Conservation (phyloP, 2,329 filamentous ascomycete species). For the Pezicula carpinea region DNA sequence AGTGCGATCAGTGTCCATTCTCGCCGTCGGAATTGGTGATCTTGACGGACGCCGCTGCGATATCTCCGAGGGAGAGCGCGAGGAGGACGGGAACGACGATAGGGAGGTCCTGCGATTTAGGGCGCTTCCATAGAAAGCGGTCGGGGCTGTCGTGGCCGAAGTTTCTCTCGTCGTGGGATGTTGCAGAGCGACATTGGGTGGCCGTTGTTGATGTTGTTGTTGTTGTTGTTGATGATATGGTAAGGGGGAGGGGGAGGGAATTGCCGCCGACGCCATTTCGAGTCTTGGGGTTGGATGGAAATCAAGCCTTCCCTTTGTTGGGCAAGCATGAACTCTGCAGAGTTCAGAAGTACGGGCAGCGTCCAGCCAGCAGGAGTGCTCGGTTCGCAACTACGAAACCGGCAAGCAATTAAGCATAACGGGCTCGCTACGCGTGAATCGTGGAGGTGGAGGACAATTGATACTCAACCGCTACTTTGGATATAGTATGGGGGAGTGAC, state of each 20-base stretch:
- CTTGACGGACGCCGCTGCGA: conserved; percentile 46
- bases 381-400: conserved; percentile 1
- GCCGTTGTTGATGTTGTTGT: conserved; percentile 10
- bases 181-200: conserved; percentile 15
- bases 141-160: conserved; percentile 20
- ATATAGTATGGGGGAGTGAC: no score
- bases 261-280: conserved; percentile 11
- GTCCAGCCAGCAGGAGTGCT: neutral
- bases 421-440: neutral
- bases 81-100: conserved; percentile 56
- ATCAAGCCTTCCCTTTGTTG: neutral
- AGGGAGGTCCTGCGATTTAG: conserved; percentile 50
- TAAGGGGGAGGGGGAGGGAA: conserved; percentile 12
- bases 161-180: conserved; percentile 22
- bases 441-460: no score
- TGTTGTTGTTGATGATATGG: no score
- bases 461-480: no score
- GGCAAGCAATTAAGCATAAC: neutral
- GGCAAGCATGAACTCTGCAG: neutral
- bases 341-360: neutral
- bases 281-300: neutral
- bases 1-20: conserved; percentile 48
- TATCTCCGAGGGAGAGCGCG: conserved; percentile 54
- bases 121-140: conserved; percentile 30
- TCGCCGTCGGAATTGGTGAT: conserved; percentile 43